Base-by-base conservation (phyloP, 2,329 filamentous ascomycete species). In the Fusarium napiforme region DNA sequence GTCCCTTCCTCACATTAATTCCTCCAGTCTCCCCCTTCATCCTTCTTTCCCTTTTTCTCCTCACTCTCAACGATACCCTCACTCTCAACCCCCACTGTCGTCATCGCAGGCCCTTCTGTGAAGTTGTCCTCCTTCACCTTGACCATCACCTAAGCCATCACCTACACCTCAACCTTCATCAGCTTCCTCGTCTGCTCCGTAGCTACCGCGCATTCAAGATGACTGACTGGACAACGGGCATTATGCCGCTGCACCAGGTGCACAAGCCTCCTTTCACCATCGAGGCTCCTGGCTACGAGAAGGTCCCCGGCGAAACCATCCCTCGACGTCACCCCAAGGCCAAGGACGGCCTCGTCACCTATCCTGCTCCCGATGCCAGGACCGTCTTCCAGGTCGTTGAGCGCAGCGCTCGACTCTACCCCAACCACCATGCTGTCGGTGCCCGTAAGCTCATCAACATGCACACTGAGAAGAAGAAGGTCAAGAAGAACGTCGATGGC, bases 401-500 rank as follows among this genome's bases (percentile, higher is more conserved):
- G 79, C 88, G 91, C 77, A 91, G 91, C 76, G 92, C 92, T 47
- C 86, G 85, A 61, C 83, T 88, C 68, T 91, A 90, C 79, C 87
- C 88, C 67, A 88, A 90, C 78, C 87, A 91, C 78, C 87, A 88
- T 67, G 91, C 91, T 67, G 86, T 93, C 69, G 95, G 93, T 75
- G 88, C 87, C 78, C 91, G 95, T 72, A 92, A 89, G 81, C 87
- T 97, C 65, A 82, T 97, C 83, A 87, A 92, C 82, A 90, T 92
- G 52, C 94, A 97, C 83, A 89, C 89, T 78, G 95, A 97, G 86
- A 92, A 89, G 76, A 97, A 96, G 86, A 96, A 94, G 88, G 86
- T 97, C 76, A 93, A 95, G 87, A 97, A 97, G 88, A 87, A 94
- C 57, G 86, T 97, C 65, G 93, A 97, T 79, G 95, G 95, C 75